A percentile compares a stretch with the other conserved stretches of the same genome.
These are phyloP conservation scores for Sphagnum contortum DNA, from an alignment of 225 moss, liverwort and hornwort genomes.

Conservation along the genomic window DNA sequence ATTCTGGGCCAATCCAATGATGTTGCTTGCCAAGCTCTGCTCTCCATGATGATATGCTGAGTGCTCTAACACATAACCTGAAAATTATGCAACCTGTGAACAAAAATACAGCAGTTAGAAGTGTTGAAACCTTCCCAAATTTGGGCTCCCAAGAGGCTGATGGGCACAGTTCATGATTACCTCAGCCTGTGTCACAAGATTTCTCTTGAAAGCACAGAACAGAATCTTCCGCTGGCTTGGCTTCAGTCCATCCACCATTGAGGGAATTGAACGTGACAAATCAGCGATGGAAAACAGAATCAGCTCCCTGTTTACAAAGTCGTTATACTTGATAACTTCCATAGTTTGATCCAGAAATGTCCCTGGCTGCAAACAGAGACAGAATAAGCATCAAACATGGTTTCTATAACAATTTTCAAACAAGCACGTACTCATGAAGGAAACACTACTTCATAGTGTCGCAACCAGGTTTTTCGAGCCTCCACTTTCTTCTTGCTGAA, in stretches of 20 bases:
- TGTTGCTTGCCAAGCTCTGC: slow-evolving; percentile 58
- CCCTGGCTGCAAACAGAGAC: slow-evolving; percentile 49
- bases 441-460: slow-evolving; percentile 66
- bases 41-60: slow-evolving; percentile 97
- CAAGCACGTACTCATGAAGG: too few species aligned
- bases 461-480: slow-evolving; percentile 90
- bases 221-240: slow-evolving; percentile 97
- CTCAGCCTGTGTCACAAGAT: slow-evolving; percentile 80
- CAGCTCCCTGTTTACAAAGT: slow-evolving; percentile 98
- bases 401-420: too few species aligned
- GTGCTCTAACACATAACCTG: slow-evolving; percentile 84
- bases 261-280: slow-evolving; percentile 84
- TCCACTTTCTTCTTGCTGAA: slow-evolving; percentile 98
- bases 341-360: slow-evolving; percentile 86
- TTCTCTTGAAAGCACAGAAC: slow-evolving; percentile 84
- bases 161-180: slow-evolving; percentile 14
- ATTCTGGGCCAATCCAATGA: slow-evolving; percentile 93
- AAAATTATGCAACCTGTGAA: slow-evolving; percentile 75
- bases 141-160: too few species aligned
- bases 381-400: too few species aligned
- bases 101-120: background rate
- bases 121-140: too few species aligned
- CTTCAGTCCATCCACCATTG: slow-evolving; percentile 98
- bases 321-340: slow-evolving; percentile 76
- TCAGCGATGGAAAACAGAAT: slow-evolving; percentile 96